Evolutionary conservation across 176 grass and related monocot species (phyloP).

Genomic region (Puya raimondii): DNA sequence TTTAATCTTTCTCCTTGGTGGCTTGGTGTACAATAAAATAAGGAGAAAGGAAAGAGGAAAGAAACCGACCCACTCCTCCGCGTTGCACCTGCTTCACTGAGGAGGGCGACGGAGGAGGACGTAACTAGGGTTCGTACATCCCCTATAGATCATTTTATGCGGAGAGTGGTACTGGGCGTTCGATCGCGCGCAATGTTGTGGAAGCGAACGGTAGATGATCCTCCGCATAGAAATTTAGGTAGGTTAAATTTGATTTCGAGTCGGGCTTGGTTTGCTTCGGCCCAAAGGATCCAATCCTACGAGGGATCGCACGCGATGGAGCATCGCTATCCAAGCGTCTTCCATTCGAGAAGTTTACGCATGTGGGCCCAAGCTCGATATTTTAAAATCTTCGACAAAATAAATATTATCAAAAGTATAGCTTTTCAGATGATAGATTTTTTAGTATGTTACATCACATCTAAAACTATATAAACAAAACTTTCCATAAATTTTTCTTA

Average conservation of each 20-base stretch:
- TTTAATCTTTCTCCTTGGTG: not conserved
- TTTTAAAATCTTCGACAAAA: too few relatives aligned
- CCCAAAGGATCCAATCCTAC: not conserved
- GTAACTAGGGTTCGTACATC: not conserved
- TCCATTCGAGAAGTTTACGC: too few relatives aligned
- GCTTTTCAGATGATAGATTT: too few relatives aligned
- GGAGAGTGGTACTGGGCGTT: not conserved
- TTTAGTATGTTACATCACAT: too few relatives aligned
- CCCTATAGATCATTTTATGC: not conserved
- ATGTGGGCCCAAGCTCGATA: too few relatives aligned
- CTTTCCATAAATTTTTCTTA: too few relatives aligned
- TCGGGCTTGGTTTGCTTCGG: not conserved
- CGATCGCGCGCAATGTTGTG: not conserved
- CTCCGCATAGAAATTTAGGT: not conserved
- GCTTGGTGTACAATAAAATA: not conserved
- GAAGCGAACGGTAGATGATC: not conserved
- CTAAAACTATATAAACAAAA: too few relatives aligned
- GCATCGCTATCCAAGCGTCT: too few relatives aligned
- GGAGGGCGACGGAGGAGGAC: not conserved
- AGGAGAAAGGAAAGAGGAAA: not conserved
- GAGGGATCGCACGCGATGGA: not conserved
- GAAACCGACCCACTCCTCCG: not conserved
- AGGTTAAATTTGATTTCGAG: not conserved
- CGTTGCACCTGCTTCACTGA: not conserved
- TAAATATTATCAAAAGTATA: too few relatives aligned